Evolutionary conservation across 2,329 filamentous ascomycete species (phyloP).

Genomic region (Aspergillus bombycis): DNA sequence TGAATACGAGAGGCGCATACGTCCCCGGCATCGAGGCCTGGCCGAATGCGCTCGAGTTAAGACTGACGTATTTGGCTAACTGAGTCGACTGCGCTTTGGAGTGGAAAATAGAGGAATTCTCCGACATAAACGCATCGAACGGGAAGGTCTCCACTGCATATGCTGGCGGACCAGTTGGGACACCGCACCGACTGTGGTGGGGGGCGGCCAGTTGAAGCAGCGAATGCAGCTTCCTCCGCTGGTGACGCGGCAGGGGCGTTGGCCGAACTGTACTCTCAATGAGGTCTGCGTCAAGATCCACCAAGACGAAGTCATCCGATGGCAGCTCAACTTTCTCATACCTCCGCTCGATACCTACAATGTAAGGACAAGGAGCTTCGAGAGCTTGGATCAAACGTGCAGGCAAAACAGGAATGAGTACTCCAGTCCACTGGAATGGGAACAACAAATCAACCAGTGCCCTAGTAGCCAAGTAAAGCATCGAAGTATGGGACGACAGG

Average conservation of each 20-base stretch:
- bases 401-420: slow-evolving; percentile 90
- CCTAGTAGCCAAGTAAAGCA: slow-evolving; percentile 90
- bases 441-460: slow-evolving; percentile 86
- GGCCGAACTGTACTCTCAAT: slow-evolving; percentile 83
- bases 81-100: slow-evolving; percentile 70
- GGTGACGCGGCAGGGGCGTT: slow-evolving; percentile 80
- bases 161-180: slow-evolving; percentile 82
- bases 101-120: slow-evolving; percentile 79
- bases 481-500: slow-evolving; percentile 90
- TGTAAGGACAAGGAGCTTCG: slow-evolving; percentile 94
- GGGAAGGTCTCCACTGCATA: slow-evolving; percentile 94
- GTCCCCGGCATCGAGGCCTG: slow-evolving; percentile 58
- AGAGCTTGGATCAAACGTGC: slow-evolving; percentile 85
- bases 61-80: slow-evolving; percentile 81
- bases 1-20: slow-evolving; percentile 74
- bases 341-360: slow-evolving; percentile 90
- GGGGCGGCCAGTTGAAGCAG: slow-evolving; percentile 88
- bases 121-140: slow-evolving; percentile 84
- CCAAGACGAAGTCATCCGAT: slow-evolving; percentile 92
- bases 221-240: slow-evolving; percentile 84
- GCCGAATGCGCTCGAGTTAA: slow-evolving; percentile 87
- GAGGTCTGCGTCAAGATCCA: slow-evolving; percentile 88
- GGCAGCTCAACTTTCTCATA: slow-evolving; percentile 71
- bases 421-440: slow-evolving; percentile 88
- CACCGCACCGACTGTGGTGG: slow-evolving; percentile 83